These are phyloP conservation scores for Gyromitra esculenta DNA, from an alignment of 2,329 filamentous ascomycete species.

Conservation along the genomic window DNA sequence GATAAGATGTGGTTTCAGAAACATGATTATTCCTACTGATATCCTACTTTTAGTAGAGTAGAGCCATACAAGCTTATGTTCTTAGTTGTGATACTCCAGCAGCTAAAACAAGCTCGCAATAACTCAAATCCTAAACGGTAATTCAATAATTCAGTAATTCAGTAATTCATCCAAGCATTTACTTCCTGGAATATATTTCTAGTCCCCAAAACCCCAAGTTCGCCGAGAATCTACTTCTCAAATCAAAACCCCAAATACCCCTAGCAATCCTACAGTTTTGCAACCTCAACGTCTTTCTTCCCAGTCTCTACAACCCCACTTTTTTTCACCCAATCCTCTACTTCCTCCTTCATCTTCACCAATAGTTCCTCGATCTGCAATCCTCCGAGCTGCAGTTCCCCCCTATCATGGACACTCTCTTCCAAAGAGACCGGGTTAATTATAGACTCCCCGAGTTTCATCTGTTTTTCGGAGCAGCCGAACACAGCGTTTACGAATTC, in stretches of 20 bases:
- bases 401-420: conserved; percentile 6
- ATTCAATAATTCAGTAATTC: neutral
- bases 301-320: neutral
- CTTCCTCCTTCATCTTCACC: conserved; percentile 36
- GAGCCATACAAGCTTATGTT: neutral
- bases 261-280: conserved; percentile 28
- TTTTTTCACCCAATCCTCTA: conserved; percentile 29
- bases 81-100: neutral
- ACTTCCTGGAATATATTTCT: neutral
- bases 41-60: neutral
- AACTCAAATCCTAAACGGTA: neutral
- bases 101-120: neutral
- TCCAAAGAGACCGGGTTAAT: conserved; percentile 54
- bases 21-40: neutral
- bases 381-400: conserved; percentile 35
- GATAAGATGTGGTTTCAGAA: neutral
- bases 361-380: conserved; percentile 25
- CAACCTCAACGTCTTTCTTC: conserved; percentile 3
- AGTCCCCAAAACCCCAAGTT: neutral
- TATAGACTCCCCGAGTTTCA: conserved; percentile 24
- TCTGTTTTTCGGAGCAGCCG: neutral
- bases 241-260: neutral
- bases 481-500: conserved; percentile 29
- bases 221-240: neutral
- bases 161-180: neutral